Percentiles rank a stretch among this genome's conserved stretches.
Evolutionary conservation across 139 green algal species (phyloP).

Genomic region (Pycnococcus provasolii): DNA sequence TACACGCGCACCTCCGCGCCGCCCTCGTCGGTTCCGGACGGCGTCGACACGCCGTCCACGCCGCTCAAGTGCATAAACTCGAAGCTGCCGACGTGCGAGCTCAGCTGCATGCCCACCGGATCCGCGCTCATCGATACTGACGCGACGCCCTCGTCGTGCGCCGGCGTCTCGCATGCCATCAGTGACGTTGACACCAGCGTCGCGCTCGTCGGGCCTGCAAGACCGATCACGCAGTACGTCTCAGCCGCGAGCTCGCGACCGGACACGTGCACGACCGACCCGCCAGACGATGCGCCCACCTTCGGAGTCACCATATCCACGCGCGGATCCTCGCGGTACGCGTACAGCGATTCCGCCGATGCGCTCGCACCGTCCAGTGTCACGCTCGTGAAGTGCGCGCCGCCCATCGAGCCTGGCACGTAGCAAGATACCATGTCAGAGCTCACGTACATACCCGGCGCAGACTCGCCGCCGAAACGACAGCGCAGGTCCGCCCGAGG

Average conservation of each 20-base stretch:
- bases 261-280: neutral
- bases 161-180: conserved; percentile 2
- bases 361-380: neutral
- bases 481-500: neutral
- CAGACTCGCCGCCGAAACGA: neutral
- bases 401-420: neutral
- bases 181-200: neutral
- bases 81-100: neutral
- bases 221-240: neutral
- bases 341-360: neutral
- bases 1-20: neutral
- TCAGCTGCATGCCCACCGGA: neutral
- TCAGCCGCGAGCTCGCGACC: neutral
- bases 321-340: neutral
- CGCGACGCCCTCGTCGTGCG: neutral
- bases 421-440: neutral
- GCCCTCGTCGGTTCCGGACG: neutral
- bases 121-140: neutral
- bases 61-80: neutral
- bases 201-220: neutral
- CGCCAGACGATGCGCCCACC: neutral
- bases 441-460: neutral
- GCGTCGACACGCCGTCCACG: neutral
- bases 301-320: neutral
- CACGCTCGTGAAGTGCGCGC: neutral